Percentiles rank a stretch among this genome's conserved stretches.
Conservation (phyloP, 805 yeast genomes). For the Middelhovenomyces tepae region DNA sequence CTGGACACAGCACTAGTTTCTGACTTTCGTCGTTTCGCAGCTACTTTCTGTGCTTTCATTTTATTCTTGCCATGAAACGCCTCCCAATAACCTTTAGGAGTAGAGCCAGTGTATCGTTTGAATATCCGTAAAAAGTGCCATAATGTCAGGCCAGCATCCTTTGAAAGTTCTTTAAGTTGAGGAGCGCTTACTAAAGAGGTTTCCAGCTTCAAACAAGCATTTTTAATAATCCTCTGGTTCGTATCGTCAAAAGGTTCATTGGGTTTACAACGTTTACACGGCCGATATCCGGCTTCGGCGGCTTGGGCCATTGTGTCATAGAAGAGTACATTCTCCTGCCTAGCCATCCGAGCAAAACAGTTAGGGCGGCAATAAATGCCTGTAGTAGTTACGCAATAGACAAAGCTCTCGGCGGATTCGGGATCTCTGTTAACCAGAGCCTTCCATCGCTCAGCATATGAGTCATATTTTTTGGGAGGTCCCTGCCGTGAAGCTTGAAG, state of each 20-base stretch:
- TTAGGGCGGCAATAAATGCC: conserved; percentile 8
- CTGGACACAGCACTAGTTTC: too few species aligned
- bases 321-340: conserved; percentile 6
- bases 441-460: conserved; percentile 16
- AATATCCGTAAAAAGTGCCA: conserved; percentile 3
- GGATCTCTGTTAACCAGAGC: conserved; percentile 45
- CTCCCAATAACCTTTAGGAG: conserved; percentile 3
- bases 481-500: too few species aligned
- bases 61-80: too few species aligned
- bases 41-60: too few species aligned
- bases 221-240: not conserved
- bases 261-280: conserved; percentile 10
- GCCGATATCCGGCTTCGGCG: conserved; percentile 5
- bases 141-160: conserved; percentile 2
- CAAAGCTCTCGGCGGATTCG: conserved; percentile 39
- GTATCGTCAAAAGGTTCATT: conserved; percentile 1
- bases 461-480: conserved; percentile 21
- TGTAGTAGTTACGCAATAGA: conserved; percentile 18
- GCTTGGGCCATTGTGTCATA: conserved; percentile 5
- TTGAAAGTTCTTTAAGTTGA: not conserved
- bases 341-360: conserved; percentile 7
- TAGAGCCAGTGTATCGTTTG: conserved; percentile 1
- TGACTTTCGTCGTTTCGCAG: too few species aligned
- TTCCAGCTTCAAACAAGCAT: not conserved
- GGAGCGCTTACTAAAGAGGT: too few species aligned